Evolutionary conservation across 768 basidiomycete genomes (phyloP), one percentile per base, ranked within the genome.

Genomic region (Phanerochaete sordida): DNA sequence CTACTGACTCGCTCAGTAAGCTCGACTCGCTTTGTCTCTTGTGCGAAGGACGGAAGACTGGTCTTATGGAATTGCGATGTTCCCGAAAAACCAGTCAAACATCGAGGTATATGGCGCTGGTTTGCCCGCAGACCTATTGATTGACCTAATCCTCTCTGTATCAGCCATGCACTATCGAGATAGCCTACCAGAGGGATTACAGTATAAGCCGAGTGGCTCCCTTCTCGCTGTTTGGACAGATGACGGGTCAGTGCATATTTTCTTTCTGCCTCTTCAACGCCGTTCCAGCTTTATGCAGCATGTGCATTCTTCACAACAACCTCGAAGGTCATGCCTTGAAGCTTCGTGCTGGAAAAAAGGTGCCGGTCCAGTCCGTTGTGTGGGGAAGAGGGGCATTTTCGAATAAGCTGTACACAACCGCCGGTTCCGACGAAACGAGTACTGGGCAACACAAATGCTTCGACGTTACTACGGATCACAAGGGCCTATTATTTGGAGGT

Each of bases 401-500:
- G 0, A 63, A 74, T 15, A 60, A 74, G 12, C 61, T 88, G 15
- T 85, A 85, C 67, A 81, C 82, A 0, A 87, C 84, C 1, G 82
- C 84, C 1, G 86, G 86, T 62, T 79, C 83, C 5, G 47, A 24
- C 4, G 63, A 56, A 23, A 48, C 3, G 47, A 31, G 48, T 19
- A 58, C 46, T 3, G 84, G 85, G 0, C 74, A 67, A 43, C 87
- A 89, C 62, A 77, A 73, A 44, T 81, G 75, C 3, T 82, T 84
- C 54, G 84, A 88, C 66, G 62, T 75, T 6, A 28, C 46, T 2
- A 15, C 5, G 11, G 21, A 24, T 15, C 2, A 24, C 1, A 54
- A 66, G 0, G 73, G 77, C 57, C 58, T 66, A 7, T 76, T 9
- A 8, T 48, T 87, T 39, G 76, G 81, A 55, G 77, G 79, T 1